Conservation (phyloP, 2,329 filamentous ascomycete species). For the Exophiala phaeomuriformis region DNA sequence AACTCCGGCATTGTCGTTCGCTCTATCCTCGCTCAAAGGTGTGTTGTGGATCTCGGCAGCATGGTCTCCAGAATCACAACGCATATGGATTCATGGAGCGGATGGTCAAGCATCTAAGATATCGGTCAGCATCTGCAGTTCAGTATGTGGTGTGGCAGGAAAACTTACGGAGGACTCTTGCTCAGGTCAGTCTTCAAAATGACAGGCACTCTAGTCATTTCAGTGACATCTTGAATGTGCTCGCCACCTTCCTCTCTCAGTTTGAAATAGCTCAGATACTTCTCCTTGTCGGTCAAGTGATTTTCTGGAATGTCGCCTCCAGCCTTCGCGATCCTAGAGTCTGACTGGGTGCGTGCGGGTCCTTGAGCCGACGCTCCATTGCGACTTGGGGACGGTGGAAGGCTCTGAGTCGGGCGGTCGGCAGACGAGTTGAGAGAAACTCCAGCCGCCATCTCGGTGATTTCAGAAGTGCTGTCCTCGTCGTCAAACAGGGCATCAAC, state of each 20-base stretch:
- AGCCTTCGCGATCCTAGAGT: conserved; percentile 74
- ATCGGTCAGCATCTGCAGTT: conserved; percentile 26
- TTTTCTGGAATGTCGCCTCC: conserved; percentile 64
- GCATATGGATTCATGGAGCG: conserved; percentile 47
- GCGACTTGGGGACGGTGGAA: conserved; percentile 81
- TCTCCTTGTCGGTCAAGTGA: conserved; percentile 87
- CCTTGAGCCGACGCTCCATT: conserved; percentile 60
- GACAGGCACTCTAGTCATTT: conserved; percentile 96
- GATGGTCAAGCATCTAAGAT: conserved; percentile 43
- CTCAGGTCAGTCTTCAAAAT: conserved; percentile 95
- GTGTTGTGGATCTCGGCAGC: background rate
- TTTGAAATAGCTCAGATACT: conserved; percentile 83
- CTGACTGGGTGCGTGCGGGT: conserved; percentile 83
- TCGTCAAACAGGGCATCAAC: conserved; percentile 95
- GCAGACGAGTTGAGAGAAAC: conserved; percentile 65
- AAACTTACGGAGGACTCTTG: conserved; percentile 97
- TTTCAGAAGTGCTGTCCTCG: conserved; percentile 77
- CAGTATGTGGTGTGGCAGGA: background rate
- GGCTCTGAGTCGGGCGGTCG: conserved; percentile 89
- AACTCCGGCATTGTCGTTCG: background rate
- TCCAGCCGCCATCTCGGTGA: conserved; percentile 85
- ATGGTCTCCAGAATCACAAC: conserved; percentile 31
- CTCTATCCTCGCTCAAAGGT: background rate
- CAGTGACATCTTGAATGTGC: conserved; percentile 95
- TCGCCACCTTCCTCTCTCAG: conserved; percentile 88